These are phyloP conservation scores for Ophiostoma australiae DNA, from an alignment of 2,329 filamentous ascomycete genomes.

Conservation along the genomic window DNA sequence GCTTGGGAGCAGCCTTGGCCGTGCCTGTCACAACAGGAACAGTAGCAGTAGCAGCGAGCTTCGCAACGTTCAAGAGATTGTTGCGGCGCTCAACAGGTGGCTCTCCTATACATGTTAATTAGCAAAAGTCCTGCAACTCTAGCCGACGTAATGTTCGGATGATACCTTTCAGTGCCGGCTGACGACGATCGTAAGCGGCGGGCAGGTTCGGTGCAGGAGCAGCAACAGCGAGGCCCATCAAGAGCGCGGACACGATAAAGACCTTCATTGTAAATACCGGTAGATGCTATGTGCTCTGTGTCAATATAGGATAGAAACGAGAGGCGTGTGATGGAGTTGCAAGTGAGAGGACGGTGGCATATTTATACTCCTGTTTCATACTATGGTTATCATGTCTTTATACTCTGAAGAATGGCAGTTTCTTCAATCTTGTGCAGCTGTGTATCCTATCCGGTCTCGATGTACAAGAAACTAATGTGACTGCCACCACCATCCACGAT, in stretches of 20 bases:
- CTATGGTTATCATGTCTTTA: background rate
- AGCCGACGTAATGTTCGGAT: background rate
- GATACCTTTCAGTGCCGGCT: conserved; percentile 1
- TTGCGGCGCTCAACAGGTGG: background rate
- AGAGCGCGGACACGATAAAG: background rate
- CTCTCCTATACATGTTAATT: background rate
- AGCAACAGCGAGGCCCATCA: background rate
- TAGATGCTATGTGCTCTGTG: background rate
- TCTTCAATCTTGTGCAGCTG: background rate
- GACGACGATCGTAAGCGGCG: background rate
- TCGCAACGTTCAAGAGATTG: background rate
- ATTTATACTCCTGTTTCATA: background rate
- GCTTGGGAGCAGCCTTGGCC: background rate
- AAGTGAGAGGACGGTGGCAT: background rate
- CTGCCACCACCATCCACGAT: background rate
- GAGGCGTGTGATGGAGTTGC: background rate
- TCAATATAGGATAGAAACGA: background rate
- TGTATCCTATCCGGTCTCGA: background rate
- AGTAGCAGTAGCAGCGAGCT: background rate
- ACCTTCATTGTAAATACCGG: background rate
- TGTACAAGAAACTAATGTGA: background rate
- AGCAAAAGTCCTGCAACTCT: background rate
- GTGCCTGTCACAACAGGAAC: background rate
- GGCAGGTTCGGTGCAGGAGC: background rate
- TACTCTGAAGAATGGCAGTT: background rate